phyloP scores from a whole-genome alignment of 371 early-diverging fungal species.

The Mortierella sp. region DNA sequence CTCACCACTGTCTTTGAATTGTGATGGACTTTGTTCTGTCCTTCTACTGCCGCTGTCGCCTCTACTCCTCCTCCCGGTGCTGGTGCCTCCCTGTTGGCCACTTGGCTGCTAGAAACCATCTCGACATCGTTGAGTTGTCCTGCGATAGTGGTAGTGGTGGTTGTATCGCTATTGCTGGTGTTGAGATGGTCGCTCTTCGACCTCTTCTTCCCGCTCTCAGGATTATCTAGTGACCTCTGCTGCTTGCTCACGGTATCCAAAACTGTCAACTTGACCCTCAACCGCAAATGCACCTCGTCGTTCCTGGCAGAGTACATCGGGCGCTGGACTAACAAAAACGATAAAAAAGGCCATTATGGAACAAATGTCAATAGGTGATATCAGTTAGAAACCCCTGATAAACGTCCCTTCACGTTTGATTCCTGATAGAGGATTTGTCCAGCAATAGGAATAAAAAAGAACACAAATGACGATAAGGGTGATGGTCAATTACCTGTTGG shows the following conservation, averaged over 20 bases:
- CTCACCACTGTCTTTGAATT: conserved; percentile 33
- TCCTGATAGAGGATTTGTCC: background rate
- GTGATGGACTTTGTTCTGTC: background rate
- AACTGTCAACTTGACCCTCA: conserved; percentile 46
- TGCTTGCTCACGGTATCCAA: conserved; percentile 14
- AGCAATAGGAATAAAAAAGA: too few relatives aligned
- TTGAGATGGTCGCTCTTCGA: background rate
- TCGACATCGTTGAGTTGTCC: conserved; percentile 17
- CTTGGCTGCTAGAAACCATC: conserved; percentile 15
- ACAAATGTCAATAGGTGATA: background rate
- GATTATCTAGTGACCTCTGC: background rate
- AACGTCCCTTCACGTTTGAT: too few relatives aligned
- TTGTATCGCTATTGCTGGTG: background rate
- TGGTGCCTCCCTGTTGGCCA: background rate
- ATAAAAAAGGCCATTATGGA: background rate
- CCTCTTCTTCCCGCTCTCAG: conserved; percentile 15
- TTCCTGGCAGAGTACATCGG: conserved; percentile 51
- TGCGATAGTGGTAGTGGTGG: background rate
- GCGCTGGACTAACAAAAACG: conserved; percentile 31
- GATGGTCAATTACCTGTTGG: conserved; percentile 30
- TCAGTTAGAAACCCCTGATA: too few relatives aligned
- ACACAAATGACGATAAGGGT: background rate
- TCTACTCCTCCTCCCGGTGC: background rate
- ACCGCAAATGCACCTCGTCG: conserved; percentile 49
- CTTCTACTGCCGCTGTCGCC: background rate